phyloP scores from a whole-genome alignment of 2,329 filamentous ascomycete species.

The Lomentospora prolificans region DNA sequence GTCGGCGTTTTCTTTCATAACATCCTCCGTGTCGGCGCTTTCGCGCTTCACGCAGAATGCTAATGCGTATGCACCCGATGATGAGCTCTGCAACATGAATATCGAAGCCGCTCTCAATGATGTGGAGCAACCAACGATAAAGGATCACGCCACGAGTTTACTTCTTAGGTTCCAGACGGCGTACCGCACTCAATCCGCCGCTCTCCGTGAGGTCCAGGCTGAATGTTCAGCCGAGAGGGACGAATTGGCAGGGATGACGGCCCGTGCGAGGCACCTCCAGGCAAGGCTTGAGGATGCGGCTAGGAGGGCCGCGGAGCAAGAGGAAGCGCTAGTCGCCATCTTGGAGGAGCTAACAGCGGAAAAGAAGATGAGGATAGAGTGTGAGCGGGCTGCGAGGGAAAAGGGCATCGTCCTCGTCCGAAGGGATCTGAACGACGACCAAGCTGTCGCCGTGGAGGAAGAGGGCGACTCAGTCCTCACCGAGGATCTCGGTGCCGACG shows the following conservation, averaged over 20 bases:
- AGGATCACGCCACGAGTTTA: conserved; percentile 44
- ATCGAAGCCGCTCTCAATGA: conserved; percentile 37
- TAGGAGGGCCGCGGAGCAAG: conserved; percentile 40
- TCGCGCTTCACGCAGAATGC: conserved; percentile 14
- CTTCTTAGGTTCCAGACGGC: conserved; percentile 47
- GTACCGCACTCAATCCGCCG: conserved; percentile 42
- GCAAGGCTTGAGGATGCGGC: conserved; percentile 52
- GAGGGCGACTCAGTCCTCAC: conserved; percentile 31
- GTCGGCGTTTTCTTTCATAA: conserved; percentile 37
- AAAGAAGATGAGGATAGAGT: conserved; percentile 32
- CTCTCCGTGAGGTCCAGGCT: conserved; percentile 39
- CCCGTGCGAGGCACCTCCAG: conserved; percentile 42
- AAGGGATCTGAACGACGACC: background rate
- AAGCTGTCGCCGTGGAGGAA: background rate
- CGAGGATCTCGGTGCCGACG: conserved; percentile 45
- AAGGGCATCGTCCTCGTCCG: conserved; percentile 18
- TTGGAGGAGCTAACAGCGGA: conserved; percentile 42
- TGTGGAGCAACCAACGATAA: conserved; percentile 40
- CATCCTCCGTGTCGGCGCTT: conserved; percentile 32
- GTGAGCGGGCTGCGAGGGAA: conserved; percentile 21
- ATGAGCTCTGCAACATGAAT: conserved; percentile 47
- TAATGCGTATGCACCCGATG: conserved; percentile 23
- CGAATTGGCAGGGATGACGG: conserved; percentile 45
- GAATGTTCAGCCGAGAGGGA: conserved; percentile 45
- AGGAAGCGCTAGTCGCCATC: conserved; percentile 38